Conservation (phyloP, 495 filamentous ascomycete genomes). For the Daldinia loculata region DNA sequence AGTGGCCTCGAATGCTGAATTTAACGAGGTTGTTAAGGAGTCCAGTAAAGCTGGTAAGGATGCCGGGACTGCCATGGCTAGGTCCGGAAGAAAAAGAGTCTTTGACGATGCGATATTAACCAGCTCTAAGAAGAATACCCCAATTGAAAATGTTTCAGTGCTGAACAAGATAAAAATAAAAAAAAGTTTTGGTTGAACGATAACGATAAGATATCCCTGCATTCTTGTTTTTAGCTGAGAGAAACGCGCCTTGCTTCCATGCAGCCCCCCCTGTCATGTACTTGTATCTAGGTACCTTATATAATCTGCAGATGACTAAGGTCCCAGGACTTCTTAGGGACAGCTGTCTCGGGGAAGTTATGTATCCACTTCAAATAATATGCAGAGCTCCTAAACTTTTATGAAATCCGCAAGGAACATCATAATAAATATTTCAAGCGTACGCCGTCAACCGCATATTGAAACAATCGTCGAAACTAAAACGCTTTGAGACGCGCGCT, state of each 20-base stretch:
- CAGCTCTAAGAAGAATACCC: neutral
- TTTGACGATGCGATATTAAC: neutral
- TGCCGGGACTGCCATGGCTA: constrained; percentile 58
- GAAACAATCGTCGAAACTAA: constrained; percentile 28
- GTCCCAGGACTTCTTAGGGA: neutral
- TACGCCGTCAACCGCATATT: neutral
- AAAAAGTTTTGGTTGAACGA: constrained; percentile 9
- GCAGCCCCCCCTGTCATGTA: neutral
- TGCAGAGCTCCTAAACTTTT: constrained; percentile 31
- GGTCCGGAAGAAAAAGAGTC: neutral
- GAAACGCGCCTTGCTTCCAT: neutral
- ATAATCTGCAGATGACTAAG: neutral
- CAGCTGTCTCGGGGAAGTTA: constrained; percentile 14
- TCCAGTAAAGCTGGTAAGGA: constrained; percentile 68
- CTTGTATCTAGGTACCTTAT: neutral
- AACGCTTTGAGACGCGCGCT: neutral
- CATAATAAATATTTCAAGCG: constrained; percentile 8
- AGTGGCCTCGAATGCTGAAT: constrained; percentile 66
- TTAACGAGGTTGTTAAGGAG: constrained; percentile 69
- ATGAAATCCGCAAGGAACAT: constrained; percentile 18
- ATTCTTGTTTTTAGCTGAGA: neutral
- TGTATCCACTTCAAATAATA: constrained; percentile 24
- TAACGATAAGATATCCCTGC: constrained; percentile 31
- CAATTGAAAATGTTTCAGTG: constrained; percentile 12
- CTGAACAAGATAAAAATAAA: constrained; percentile 15